These are phyloP conservation scores for Aspergillus pseudonomiae DNA, from an alignment of 2,329 filamentous ascomycete species.

Conservation along the genomic window DNA sequence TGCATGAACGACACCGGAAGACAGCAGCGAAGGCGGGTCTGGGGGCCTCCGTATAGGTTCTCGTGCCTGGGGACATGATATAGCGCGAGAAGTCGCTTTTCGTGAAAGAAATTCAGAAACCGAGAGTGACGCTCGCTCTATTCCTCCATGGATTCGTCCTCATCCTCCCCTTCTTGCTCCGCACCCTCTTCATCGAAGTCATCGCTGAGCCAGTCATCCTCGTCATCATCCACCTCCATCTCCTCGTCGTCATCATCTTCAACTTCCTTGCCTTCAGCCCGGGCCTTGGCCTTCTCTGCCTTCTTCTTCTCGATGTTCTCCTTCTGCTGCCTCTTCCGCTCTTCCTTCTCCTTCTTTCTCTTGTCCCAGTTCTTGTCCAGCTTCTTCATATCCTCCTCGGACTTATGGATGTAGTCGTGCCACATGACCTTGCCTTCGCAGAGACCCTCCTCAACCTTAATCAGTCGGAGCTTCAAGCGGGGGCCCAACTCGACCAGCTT, in stretches of 20 bases:
- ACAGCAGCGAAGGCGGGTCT: background rate
- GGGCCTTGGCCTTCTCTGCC: slow-evolving; percentile 60
- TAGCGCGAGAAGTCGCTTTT: background rate
- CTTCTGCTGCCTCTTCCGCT: slow-evolving; percentile 77
- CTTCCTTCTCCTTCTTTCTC: slow-evolving; percentile 77
- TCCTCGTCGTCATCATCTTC: slow-evolving; percentile 53
- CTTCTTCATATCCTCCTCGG: slow-evolving; percentile 72
- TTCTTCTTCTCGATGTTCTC: slow-evolving; percentile 89
- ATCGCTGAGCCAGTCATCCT: slow-evolving; percentile 57
- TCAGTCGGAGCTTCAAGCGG: slow-evolving; percentile 82
- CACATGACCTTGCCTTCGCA: slow-evolving; percentile 92
- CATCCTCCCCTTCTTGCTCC: slow-evolving; percentile 34
- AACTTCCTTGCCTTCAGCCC: slow-evolving; percentile 43
- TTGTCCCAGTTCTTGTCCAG: slow-evolving; percentile 83
- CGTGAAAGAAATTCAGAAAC: background rate
- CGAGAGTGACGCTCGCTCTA: slow-evolving; percentile 24
- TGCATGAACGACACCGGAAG: background rate
- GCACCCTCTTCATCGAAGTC: slow-evolving; percentile 52
- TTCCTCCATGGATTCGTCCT: slow-evolving; percentile 45
- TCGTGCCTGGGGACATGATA: background rate
- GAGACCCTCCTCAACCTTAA: slow-evolving; percentile 94
- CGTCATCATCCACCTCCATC: slow-evolving; percentile 57
- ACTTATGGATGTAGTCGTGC: slow-evolving; percentile 94
- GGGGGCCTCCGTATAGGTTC: background rate
- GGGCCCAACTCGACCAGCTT: slow-evolving; percentile 92